Percentiles rank a stretch among this genome's conserved stretches.
phyloP scores from a whole-genome alignment of 306 rosid genomes.

The Quercus mongolica region DNA sequence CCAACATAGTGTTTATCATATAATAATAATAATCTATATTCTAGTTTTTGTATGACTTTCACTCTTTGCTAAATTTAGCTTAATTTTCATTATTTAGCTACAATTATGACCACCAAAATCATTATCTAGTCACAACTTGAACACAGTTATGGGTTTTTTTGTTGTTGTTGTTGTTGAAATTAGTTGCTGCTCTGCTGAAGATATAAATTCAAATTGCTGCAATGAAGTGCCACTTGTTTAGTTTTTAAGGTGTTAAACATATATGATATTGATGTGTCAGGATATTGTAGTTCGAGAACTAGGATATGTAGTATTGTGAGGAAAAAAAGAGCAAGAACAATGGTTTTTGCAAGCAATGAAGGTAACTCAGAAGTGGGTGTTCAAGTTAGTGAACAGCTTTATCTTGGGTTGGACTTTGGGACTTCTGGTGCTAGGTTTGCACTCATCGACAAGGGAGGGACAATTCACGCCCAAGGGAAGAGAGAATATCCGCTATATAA shows the following conservation, averaged over 20 bases:
- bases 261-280: conserved; percentile 10
- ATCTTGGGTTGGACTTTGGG: conserved; percentile 91
- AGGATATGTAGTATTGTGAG: conserved; percentile 9
- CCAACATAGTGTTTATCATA: not conserved
- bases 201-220: too few relatives aligned
- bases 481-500: conserved; percentile 52
- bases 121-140: not conserved
- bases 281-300: conserved; percentile 19
- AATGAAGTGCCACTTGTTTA: not conserved
- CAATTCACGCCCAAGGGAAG: conserved; percentile 67
- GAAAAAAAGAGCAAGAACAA: conserved; percentile 26
- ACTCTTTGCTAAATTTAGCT: not conserved
- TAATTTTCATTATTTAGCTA: not conserved
- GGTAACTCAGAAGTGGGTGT: conserved; percentile 20
- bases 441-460: conserved; percentile 54
- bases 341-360: conserved; percentile 30
- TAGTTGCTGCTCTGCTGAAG: too few relatives aligned
- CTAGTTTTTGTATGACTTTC: not conserved
- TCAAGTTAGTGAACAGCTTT: conserved; percentile 41
- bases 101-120: not conserved
- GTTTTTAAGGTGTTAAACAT: not conserved
- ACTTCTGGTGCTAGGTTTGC: conserved; percentile 92
- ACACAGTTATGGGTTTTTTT: too few relatives aligned
- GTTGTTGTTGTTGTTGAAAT: too few relatives aligned
- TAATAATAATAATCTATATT: not conserved